Evolutionary conservation across 2,329 filamentous ascomycete species (phyloP).

Genomic region (Fusarium sp.): DNA sequence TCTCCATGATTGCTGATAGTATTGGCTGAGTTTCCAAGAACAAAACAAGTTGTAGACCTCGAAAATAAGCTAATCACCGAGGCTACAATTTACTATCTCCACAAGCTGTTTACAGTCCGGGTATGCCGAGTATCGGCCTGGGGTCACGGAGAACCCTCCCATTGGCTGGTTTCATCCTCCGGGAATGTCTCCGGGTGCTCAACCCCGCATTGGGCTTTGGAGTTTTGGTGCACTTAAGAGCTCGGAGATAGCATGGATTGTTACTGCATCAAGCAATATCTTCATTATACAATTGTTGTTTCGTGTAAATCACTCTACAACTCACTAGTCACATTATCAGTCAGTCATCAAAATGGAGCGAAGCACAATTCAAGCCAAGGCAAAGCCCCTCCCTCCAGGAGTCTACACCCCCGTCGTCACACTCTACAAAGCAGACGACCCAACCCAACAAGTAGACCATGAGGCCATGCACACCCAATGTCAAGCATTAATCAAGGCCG

Average conservation of each 20-base stretch:
- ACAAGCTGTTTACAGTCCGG: background rate
- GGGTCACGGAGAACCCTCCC: slow-evolving; percentile 10
- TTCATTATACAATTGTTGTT: background rate
- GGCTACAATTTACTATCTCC: background rate
- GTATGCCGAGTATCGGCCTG: background rate
- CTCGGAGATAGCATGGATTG: slow-evolving; percentile 11
- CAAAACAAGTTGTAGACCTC: background rate
- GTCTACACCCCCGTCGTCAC: slow-evolving; percentile 62
- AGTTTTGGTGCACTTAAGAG: slow-evolving; percentile 8
- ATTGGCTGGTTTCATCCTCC: background rate
- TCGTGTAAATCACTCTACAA: background rate
- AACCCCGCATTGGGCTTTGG: slow-evolving; percentile 1
- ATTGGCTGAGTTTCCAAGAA: background rate
- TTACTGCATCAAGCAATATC: background rate
- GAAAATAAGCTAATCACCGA: slow-evolving; percentile 24
- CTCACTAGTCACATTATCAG: background rate
- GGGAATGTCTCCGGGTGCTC: background rate
- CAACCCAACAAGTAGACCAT: slow-evolving; percentile 56
- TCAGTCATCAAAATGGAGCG: slow-evolving; percentile 39
- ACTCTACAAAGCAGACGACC: slow-evolving; percentile 55
- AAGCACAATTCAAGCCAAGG: slow-evolving; percentile 51
- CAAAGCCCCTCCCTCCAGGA: slow-evolving; percentile 54
- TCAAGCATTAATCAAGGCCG: slow-evolving; percentile 55
- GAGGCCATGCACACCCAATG: slow-evolving; percentile 59
- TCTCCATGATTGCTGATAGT: slow-evolving; percentile 17